These are phyloP conservation scores for Ogataea hybrid DNA, from an alignment of 1,139 yeast species.

Conservation along the genomic window DNA sequence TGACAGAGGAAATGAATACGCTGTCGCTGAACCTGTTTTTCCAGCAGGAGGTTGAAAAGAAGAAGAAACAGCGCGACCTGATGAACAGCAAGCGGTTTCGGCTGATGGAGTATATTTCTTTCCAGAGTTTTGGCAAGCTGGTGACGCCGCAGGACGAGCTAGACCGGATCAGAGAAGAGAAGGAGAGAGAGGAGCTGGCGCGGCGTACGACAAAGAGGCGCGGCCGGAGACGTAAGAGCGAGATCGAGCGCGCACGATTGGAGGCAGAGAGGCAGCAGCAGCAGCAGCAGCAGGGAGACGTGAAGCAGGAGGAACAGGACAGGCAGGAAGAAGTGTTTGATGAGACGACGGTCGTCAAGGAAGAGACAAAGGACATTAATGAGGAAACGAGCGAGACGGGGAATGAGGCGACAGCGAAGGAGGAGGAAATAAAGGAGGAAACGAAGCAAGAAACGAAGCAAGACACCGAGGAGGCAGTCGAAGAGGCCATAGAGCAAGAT, in stretches of 20 bases:
- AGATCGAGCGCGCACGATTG: conserved; percentile 13
- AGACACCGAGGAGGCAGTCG: not conserved
- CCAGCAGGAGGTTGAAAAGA: conserved; percentile 82
- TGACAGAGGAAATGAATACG: conserved; percentile 76
- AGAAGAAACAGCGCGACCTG: conserved; percentile 71
- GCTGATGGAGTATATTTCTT: conserved; percentile 54
- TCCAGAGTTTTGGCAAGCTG: conserved; percentile 39
- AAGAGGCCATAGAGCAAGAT: not conserved
- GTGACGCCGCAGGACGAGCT: conserved; percentile 56
- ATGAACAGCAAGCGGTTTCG: conserved; percentile 63
- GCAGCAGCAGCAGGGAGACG: not conserved
- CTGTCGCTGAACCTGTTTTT: conserved; percentile 72
- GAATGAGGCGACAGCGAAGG: not conserved
- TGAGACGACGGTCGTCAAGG: not conserved
- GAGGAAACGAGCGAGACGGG: not conserved
- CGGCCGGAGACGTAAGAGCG: conserved; percentile 30
- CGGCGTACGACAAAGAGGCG: conserved; percentile 35
- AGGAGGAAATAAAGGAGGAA: not conserved
- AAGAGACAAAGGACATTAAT: not conserved
- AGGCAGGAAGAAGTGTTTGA: not conserved
- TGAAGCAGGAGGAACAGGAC: conserved; percentile 1
- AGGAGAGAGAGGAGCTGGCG: conserved; percentile 30
- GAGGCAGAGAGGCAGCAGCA: conserved; percentile 30
- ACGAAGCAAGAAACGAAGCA: not conserved
- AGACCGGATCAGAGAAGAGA: conserved; percentile 40